Evolutionary conservation across 2,329 filamentous ascomycete species (phyloP).

Genomic region (Juglanconis oblonga): DNA sequence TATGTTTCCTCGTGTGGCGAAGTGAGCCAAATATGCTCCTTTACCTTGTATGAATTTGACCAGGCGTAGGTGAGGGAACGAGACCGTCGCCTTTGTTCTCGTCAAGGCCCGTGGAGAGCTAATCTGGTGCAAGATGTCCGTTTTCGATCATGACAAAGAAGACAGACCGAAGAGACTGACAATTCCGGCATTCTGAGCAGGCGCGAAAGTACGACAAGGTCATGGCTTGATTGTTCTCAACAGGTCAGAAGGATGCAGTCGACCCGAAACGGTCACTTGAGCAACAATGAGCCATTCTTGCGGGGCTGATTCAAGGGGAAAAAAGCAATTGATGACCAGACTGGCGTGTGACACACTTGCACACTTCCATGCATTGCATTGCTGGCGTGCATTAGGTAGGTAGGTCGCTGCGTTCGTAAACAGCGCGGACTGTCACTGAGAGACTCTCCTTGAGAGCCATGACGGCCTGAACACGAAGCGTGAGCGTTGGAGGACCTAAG

Average conservation of each 20-base stretch:
- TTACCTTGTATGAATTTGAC: slow-evolving; percentile 13
- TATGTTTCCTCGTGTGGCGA: neutral
- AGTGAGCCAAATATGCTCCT: neutral
- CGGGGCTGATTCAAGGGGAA: neutral
- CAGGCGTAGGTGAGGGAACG: neutral
- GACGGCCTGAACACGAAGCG: no score
- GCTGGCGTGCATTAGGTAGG: neutral
- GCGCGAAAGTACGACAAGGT: neutral
- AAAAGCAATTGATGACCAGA: neutral
- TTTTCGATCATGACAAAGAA: slow-evolving; percentile 18
- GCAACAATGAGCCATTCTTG: neutral
- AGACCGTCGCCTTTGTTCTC: slow-evolving; percentile 8
- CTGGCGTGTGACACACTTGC: no score
- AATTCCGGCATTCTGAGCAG: slow-evolving; percentile 2
- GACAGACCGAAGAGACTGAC: neutral
- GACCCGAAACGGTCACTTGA: neutral
- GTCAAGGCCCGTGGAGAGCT: neutral
- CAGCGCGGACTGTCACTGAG: no score
- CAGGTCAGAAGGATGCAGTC: neutral
- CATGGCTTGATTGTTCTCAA: slow-evolving; percentile 4
- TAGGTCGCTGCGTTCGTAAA: no score
- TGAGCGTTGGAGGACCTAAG: no score
- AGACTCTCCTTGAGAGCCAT: no score
- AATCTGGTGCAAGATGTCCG: neutral
- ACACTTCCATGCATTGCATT: neutral